These are phyloP conservation scores for Gynochthodes officinalis DNA, from an alignment of 257 asterid species.

Conservation along the genomic window DNA sequence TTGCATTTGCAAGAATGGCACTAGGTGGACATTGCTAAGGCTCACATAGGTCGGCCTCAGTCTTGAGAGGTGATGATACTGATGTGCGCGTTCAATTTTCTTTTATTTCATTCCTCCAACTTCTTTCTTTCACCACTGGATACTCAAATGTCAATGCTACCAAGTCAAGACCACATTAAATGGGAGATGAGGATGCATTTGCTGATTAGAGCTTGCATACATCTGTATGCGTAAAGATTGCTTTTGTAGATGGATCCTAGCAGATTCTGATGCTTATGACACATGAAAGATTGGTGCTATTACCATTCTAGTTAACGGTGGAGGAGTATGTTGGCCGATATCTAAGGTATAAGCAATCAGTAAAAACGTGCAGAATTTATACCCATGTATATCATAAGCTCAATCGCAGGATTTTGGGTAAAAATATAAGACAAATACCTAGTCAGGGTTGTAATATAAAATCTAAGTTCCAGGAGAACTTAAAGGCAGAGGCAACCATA, in stretches of 20 bases:
- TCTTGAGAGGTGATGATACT: neutral
- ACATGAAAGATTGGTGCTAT: neutral
- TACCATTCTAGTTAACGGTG: neutral
- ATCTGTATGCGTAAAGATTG: neutral
- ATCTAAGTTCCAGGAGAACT: neutral
- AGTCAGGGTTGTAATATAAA: neutral
- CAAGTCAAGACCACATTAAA: neutral
- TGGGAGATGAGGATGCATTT: neutral
- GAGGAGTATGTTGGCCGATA: neutral
- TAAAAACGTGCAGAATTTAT: neutral
- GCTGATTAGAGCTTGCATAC: neutral
- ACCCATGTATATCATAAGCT: neutral
- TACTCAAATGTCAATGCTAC: neutral
- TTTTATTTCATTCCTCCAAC: neutral
- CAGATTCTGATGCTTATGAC: neutral
- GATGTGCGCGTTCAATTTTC: neutral
- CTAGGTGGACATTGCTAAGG: neutral
- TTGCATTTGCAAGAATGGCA: constrained; percentile 9
- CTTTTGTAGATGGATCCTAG: neutral
- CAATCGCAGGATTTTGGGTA: neutral
- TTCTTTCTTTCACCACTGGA: neutral
- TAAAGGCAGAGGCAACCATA: neutral
- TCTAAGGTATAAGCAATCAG: neutral
- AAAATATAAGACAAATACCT: neutral
- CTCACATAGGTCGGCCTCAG: neutral